Evolutionary conservation across 2,329 filamentous ascomycete genomes (phyloP).

Genomic region (Hymenoscyphus salicellus): DNA sequence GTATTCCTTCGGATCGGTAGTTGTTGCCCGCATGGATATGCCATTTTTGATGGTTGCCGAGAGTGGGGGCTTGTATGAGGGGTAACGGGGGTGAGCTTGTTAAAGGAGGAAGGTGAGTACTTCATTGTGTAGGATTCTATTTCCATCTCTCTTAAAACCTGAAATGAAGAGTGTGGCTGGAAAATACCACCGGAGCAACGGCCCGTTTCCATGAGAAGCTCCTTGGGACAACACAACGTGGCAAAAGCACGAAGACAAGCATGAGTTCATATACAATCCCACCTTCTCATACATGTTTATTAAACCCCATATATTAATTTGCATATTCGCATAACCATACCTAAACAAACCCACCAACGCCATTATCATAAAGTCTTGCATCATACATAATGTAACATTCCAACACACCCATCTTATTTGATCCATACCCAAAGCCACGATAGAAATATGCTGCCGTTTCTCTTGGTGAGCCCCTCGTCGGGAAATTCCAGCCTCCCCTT

Average conservation of each 20-base stretch:
- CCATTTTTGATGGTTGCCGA: not conserved
- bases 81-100: not conserved
- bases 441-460: constrained; percentile 34
- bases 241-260: not conserved
- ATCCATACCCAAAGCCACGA: constrained; percentile 41
- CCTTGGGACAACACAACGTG: not conserved
- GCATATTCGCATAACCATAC: not conserved
- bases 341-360: not conserved
- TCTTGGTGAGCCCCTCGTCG: constrained; percentile 36
- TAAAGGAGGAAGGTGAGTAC: not conserved
- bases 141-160: not conserved
- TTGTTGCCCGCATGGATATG: not conserved
- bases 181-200: not conserved
- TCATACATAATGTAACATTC: constrained; percentile 1
- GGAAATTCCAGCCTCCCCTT: constrained; percentile 40
- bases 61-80: not conserved
- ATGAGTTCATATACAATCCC: not conserved
- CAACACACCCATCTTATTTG: constrained; percentile 28
- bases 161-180: not conserved
- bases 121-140: not conserved
- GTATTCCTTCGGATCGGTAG: not conserved
- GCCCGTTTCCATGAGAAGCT: not conserved
- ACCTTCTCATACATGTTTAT: not conserved
- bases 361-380: not conserved
- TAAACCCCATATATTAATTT: not conserved